These are phyloP conservation scores for Ceratocystis diversiconidia DNA, from an alignment of 2,329 filamentous ascomycete species.

Conservation along the genomic window DNA sequence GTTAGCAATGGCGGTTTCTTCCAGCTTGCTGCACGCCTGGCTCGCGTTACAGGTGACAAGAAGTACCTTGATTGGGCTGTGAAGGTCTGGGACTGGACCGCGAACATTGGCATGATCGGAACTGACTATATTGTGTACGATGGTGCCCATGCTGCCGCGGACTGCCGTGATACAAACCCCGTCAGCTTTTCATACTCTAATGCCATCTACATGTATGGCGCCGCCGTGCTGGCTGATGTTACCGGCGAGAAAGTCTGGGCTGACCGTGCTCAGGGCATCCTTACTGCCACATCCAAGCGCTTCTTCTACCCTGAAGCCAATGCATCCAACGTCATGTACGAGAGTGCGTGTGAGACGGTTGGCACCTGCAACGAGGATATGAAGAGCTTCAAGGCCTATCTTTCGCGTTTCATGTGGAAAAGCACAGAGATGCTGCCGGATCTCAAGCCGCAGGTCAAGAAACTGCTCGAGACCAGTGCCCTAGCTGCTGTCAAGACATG, in stretches of 20 bases:
- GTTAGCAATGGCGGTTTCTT: slow-evolving; percentile 75
- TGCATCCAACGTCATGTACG: slow-evolving; percentile 47
- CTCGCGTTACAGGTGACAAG: slow-evolving; percentile 51
- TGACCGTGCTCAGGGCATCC: slow-evolving; percentile 36
- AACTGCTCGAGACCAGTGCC: slow-evolving; percentile 37
- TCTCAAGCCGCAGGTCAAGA: slow-evolving; percentile 33
- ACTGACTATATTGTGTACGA: slow-evolving; percentile 43
- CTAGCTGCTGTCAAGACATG: slow-evolving; percentile 42
- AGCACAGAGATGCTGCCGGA: slow-evolving; percentile 43
- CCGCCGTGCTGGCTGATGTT: slow-evolving; percentile 48
- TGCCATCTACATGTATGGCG: slow-evolving; percentile 52
- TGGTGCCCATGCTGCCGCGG: slow-evolving; percentile 39
- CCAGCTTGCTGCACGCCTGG: slow-evolving; percentile 62
- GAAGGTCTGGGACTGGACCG: slow-evolving; percentile 53
- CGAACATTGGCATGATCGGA: slow-evolving; percentile 42
- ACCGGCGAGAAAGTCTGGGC: slow-evolving; percentile 41
- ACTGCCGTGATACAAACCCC: slow-evolving; percentile 40
- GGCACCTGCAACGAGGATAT: slow-evolving; percentile 47
- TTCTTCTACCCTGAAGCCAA: slow-evolving; percentile 42
- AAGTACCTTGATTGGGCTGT: slow-evolving; percentile 54
- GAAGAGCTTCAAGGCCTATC: slow-evolving; percentile 54
- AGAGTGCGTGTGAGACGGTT: slow-evolving; percentile 49
- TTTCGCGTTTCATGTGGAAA: slow-evolving; percentile 49
- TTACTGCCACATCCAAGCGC: slow-evolving; percentile 34
- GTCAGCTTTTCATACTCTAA: slow-evolving; percentile 51